Evolutionary conservation across 1,284 basidiomycete genomes (phyloP), one percentile per base, ranked within the genome.

Genomic region (Irpex rosettiformis): DNA sequence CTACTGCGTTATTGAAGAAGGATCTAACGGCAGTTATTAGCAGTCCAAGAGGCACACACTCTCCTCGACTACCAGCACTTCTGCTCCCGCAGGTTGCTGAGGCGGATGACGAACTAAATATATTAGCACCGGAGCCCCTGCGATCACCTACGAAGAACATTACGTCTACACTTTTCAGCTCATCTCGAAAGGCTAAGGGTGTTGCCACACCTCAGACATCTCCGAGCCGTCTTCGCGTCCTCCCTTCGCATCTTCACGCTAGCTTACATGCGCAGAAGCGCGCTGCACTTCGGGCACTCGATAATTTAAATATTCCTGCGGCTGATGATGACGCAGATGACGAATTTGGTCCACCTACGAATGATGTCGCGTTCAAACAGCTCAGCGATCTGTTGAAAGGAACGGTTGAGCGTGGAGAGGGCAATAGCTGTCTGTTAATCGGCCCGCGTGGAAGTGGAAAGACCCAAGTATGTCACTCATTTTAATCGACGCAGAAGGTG

Each of bases 381-480:
- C 70, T 96, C 3, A 67, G 74, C 0, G 80, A 82, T 52, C 72
- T 96, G 24, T 73, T 96, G 4, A 71, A 74, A 22, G 93, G 93
- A 2, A 93, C 91, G 0, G 80, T 90, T 1, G 74, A 77, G 27
- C 83, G 93, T 30, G 89, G 89, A 2, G 94, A 96, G 75, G 94
- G 94, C 3, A 96, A 96, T 65, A 94, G 93, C 61, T 95, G 93
- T 66, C 77, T 96, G 57, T 69, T 96, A 4, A 79, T 94, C 37
- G 94, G 94, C 5, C 88, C 93, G 2, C 79, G 86, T 58, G 91
- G 91, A 11, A 90, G 87, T 63, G 94, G 94, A 21, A 96, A 96
- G 75, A 88, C 90, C 1, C 79, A 77, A 63, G 93, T 94, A 69
- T 68, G 86, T 74, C 5, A 54, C 24, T 52, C 58, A 51, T 3